Base-by-base conservation (phyloP, 768 basidiomycete genomes). In the Tylopilus rubrobrunneus region DNA sequence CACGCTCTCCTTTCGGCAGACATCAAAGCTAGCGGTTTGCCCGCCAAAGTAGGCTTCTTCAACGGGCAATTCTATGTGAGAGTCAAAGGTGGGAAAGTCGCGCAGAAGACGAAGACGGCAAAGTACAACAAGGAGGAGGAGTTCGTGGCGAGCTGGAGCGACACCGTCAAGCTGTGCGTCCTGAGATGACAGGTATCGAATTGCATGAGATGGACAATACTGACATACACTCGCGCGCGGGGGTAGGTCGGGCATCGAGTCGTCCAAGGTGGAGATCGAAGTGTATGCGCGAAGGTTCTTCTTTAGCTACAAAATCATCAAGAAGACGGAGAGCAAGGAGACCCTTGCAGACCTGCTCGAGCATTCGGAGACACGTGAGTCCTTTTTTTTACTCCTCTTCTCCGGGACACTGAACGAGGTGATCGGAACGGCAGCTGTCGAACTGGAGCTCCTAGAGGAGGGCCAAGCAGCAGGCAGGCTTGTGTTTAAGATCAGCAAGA, bases 1-100 rank as follows among this genome's bases (percentile, higher is more conserved):
- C 25, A 43, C 9, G 7, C 11, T 4, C 6, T 7, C 19, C 14
- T n/a, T 15, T 8, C n/a, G 48, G 53, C 45, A 69, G 68, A 61
- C 56, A 69, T 69, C 58, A 70, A 68, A 52, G 68, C 68, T n/a
- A 71, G 66, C 31, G 70, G 68, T 36, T 59, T 69, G 7, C 68
- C 68, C 21, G 59, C 70, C 17, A 69, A 66, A 61, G 51, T 69
- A 14, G 68, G 68, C 33, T 12, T 69, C 33, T 71, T 69, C 21
- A 46, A 57, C 31, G 68, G 68, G 14, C 14, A 62, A 7, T 69
- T 68, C 52, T 69, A 68, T 17, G 52, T 69, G 45, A 53, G 57
- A 17, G 45, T 69, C 56, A 69, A 70, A 27, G 63, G 68, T 12
- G 68, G 63, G 2, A 52, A 43, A n/a, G 55, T 71, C 23, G 46